Evolutionary conservation across 208 protist species (phyloP), one percentile per base, ranked within the genome.

Genomic region (Ichthyophonus hoferi): DNA sequence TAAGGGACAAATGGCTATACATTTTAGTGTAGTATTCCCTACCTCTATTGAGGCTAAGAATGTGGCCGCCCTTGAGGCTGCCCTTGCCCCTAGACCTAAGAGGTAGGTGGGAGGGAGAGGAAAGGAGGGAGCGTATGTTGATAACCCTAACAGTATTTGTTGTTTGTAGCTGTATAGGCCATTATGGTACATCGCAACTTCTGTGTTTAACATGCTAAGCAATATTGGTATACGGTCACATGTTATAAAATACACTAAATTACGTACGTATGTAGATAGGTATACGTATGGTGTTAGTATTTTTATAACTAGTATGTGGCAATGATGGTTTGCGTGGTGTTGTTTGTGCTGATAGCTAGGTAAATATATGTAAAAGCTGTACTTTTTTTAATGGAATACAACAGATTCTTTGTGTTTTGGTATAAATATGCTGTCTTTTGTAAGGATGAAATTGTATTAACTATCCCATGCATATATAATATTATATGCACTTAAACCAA

Each of bases 11-110:
- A 79, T 96, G 17, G 91, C 92, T 58, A 91, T 96, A 42, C 81
- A 93, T 38, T 95, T 96, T 40, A 67, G 88, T 24, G 87, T 95
- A 24, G 87, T 88, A 0, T 95, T 95, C 91, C 94, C 94, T 38
- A 31, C 3, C 1, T 77, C 37, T 2, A 7, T 87, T 14, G 40
- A 14, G 7, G 34, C 7, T 3, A 12, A 24, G 3, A 35, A 77
- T 24, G 14, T 33, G 12, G 40, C 35, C 50, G 50, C 50, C 7
- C 50, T 67, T 24, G 50, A 67, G 50, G 24, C 7, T 7, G 50
- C 50, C 50, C 50, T 67, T 7, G 50, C 14, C 14, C 50, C 50
- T 67, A 67, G 50, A 24, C 50, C 50, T n/a, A 67, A 67, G 50
- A 67, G 58, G 17, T 77, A 37, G 40, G 42, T 81, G 35, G 38